Evolutionary conservation across 495 filamentous ascomycete species (phyloP).

Genomic region (Neurospora hispaniola): DNA sequence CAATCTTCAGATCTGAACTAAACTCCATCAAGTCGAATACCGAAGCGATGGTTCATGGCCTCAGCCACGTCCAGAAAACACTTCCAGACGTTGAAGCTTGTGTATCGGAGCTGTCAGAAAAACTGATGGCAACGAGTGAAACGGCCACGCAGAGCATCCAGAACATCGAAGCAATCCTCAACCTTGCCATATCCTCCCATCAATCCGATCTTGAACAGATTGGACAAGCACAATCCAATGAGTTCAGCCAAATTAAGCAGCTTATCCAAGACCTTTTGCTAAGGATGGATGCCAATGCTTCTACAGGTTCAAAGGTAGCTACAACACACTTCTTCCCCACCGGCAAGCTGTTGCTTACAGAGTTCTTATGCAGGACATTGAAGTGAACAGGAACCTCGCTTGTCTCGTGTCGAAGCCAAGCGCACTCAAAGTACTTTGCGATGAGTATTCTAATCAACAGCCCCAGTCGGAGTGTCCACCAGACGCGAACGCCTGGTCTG

Average conservation of each 20-base stretch:
- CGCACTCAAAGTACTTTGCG: background rate
- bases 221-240: background rate
- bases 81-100: background rate
- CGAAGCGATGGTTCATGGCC: background rate
- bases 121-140: background rate
- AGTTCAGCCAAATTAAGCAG: background rate
- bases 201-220: background rate
- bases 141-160: background rate
- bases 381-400: background rate
- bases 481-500: background rate
- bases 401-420: background rate
- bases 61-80: background rate
- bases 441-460: background rate
- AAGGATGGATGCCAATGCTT: background rate
- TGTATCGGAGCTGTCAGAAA: background rate
- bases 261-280: background rate
- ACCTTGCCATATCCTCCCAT: background rate
- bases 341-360: background rate
- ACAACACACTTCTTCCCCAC: background rate
- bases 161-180: background rate
- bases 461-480: background rate
- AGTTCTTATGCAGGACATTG: background rate
- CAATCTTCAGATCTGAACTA: background rate
- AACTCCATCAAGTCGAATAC: background rate
- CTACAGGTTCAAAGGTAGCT: background rate